phyloP scores from a whole-genome alignment of 306 rosid species.

The Fagus crenata region DNA sequence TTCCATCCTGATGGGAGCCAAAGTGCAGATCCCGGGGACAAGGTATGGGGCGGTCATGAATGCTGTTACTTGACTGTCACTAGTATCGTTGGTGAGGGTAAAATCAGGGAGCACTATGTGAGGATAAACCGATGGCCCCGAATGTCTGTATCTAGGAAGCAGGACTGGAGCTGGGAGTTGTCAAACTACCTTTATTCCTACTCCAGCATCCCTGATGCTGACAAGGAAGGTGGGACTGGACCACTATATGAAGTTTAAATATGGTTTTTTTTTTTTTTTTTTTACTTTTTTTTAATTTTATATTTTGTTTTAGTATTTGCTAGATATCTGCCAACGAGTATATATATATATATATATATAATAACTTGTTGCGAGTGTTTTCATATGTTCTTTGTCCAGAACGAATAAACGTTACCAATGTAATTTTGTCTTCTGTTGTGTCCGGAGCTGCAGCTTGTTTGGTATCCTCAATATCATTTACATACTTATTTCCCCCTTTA shows the following conservation, averaged over 20 bases:
- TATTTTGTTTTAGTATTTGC: background rate
- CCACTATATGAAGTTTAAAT: constrained; percentile 23
- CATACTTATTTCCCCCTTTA: background rate
- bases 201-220: constrained; percentile 49
- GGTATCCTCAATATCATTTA: background rate
- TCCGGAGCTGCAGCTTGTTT: background rate
- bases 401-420: background rate
- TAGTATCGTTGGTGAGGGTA: constrained; percentile 30
- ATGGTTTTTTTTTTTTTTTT: background rate
- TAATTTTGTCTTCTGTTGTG: background rate
- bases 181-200: constrained; percentile 43
- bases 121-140: constrained; percentile 54
- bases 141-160: constrained; percentile 40
- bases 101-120: constrained; percentile 53
- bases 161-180: constrained; percentile 59
- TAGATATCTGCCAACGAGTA: constrained; percentile 1
- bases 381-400: background rate
- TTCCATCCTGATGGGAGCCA: constrained; percentile 50
- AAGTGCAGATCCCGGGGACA: constrained; percentile 46
- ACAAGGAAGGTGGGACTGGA: constrained; percentile 46
- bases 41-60: constrained; percentile 51
- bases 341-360: background rate
- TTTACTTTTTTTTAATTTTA: no score
- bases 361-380: background rate
- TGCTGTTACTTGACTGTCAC: constrained; percentile 42